Evolutionary conservation across 2,329 filamentous ascomycete species (phyloP).

Genomic region (Clarireedia paspali): DNA sequence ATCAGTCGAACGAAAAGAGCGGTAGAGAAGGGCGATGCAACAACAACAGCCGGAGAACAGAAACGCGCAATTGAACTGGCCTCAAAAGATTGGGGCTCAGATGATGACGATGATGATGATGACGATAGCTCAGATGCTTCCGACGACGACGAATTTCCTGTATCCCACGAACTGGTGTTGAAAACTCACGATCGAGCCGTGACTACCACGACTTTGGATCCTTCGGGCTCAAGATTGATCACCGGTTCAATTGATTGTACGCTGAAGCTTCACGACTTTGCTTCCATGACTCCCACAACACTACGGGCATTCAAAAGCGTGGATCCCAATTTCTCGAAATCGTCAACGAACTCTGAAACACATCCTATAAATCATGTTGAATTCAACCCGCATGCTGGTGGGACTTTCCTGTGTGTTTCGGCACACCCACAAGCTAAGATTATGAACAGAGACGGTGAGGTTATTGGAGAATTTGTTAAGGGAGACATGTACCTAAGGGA

Average conservation of each 20-base stretch:
- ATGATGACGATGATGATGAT: conserved; percentile 40
- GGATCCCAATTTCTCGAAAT: conserved; percentile 75
- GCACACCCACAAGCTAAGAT: conserved; percentile 88
- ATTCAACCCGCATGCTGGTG: conserved; percentile 77
- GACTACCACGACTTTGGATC: conserved; percentile 77
- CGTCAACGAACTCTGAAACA: conserved; percentile 64
- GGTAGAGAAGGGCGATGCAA: conserved; percentile 28
- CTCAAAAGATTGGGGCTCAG: conserved; percentile 32
- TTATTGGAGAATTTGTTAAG: conserved; percentile 83
- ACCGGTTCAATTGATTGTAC: conserved; percentile 90
- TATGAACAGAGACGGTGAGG: conserved; percentile 79
- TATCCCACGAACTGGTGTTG: conserved; percentile 86
- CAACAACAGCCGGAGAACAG: conserved; percentile 21
- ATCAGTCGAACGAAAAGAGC: conserved; percentile 69
- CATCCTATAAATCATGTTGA: conserved; percentile 81
- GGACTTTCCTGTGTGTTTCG: conserved; percentile 76
- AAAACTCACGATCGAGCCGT: conserved; percentile 88
- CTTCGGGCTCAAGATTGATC: conserved; percentile 74
- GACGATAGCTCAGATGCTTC: conserved; percentile 54
- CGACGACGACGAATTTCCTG: conserved; percentile 81
- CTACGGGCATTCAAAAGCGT: conserved; percentile 88
- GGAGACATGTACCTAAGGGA: conserved; percentile 98
- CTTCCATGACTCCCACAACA: conserved; percentile 91
- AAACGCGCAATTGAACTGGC: conserved; percentile 24
- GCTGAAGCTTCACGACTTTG: conserved; percentile 89